phyloP scores from a whole-genome alignment of 768 basidiomycete species.

The Panus rudis region DNA sequence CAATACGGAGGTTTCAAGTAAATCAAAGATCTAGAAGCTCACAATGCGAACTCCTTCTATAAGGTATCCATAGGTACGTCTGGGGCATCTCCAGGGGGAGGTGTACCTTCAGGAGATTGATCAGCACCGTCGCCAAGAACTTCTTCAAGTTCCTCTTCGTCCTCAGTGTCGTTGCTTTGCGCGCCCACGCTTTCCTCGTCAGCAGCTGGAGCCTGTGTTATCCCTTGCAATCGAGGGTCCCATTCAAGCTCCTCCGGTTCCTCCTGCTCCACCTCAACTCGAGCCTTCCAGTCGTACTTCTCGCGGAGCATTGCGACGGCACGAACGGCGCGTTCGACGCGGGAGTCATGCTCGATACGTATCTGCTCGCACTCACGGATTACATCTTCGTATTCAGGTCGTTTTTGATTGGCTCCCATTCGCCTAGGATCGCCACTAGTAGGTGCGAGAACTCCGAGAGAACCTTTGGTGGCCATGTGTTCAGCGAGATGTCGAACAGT shows the following conservation, averaged over 20 bases:
- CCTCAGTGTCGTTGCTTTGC: slow-evolving; percentile 25
- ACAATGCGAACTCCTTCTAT: too few relatives aligned
- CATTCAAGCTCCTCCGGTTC: slow-evolving; percentile 74
- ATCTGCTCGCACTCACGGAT: slow-evolving; percentile 61
- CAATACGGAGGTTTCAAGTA: too few relatives aligned
- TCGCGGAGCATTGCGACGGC: slow-evolving; percentile 75
- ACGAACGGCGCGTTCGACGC: slow-evolving; percentile 71
- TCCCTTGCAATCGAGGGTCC: slow-evolving; percentile 45
- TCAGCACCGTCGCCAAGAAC: slow-evolving; percentile 21
- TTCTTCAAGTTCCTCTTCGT: slow-evolving; percentile 26
- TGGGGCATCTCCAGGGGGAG: too few relatives aligned
- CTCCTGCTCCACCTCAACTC: slow-evolving; percentile 73
- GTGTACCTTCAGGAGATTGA: slow-evolving; percentile 18
- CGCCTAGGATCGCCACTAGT: slow-evolving; percentile 13
- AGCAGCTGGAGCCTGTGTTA: slow-evolving; percentile 13
- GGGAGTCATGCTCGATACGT: slow-evolving; percentile 61
- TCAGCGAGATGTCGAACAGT: slow-evolving; percentile 65
- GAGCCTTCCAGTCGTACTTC: slow-evolving; percentile 75
- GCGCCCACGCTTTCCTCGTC: slow-evolving; percentile 15
- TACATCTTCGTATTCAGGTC: slow-evolving; percentile 47
- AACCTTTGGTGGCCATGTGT: slow-evolving; percentile 39
- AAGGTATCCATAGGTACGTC: too few relatives aligned
- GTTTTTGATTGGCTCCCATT: slow-evolving; percentile 29
- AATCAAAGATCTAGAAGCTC: too few relatives aligned
- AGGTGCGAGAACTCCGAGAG: slow-evolving; percentile 28